Evolutionary conservation across 129 eudicot species (phyloP).

Genomic region (Solidago caesia): DNA sequence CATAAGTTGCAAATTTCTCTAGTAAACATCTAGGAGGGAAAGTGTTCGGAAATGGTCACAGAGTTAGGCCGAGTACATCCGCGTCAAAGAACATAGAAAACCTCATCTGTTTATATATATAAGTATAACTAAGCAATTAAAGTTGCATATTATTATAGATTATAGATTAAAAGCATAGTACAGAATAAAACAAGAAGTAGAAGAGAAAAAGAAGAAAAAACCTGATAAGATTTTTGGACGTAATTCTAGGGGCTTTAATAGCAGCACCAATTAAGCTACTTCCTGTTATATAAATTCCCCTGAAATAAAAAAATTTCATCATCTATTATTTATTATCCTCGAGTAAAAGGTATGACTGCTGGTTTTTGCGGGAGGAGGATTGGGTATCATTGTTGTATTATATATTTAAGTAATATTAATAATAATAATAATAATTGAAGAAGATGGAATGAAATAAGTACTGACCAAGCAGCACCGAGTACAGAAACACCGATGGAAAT

Average conservation of each 20-base stretch:
- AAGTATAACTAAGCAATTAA: too few species aligned
- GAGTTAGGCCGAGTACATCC: too few species aligned
- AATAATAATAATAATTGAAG: background rate
- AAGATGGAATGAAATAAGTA: background rate
- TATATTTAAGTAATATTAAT: background rate
- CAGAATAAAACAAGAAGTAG: background rate
- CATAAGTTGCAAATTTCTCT: too few species aligned
- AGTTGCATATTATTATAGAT: too few species aligned
- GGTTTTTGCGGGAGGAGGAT: too few species aligned
- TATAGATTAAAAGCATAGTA: conserved; percentile 5
- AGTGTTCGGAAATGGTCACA: too few species aligned
- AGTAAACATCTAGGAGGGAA: too few species aligned
- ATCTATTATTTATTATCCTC: background rate
- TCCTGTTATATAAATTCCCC: conserved; percentile 92
- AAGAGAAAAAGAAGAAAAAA: background rate
- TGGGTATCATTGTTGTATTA: background rate
- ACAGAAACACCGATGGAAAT: conserved; percentile 93
- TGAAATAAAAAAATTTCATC: conserved; percentile 11
- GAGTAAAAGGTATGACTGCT: too few species aligned
- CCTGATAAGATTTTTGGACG: conserved; percentile 89
- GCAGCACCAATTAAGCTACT: conserved; percentile 94
- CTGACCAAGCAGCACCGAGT: conserved; percentile 96
- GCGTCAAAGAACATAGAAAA: too few species aligned
- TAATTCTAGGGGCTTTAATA: conserved; percentile 84
- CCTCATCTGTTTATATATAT: background rate